Conservation (phyloP, 352 stramenopile genomes). For the Phytophthora pseudosyringae region DNA sequence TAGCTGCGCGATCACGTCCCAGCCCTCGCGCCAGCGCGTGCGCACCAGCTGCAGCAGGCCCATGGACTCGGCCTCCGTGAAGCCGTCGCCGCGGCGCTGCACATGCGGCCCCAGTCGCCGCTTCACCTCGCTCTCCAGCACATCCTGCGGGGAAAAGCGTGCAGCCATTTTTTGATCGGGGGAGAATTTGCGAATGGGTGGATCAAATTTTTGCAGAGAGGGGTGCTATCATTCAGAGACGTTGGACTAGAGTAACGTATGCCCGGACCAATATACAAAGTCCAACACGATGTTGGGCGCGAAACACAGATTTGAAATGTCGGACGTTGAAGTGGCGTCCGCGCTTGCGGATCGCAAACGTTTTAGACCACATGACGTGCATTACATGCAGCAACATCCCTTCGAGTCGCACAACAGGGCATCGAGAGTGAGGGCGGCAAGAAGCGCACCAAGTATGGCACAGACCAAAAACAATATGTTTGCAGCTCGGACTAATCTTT, state of each 20-base stretch:
- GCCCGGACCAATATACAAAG: conserved; percentile 15
- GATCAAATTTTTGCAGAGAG: conserved; percentile 30
- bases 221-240: conserved; percentile 16
- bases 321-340: conserved; percentile 9
- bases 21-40: conserved; percentile 41
- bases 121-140: conserved; percentile 34
- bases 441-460: too few relatives aligned
- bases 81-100: conserved; percentile 46
- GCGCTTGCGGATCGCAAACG: too few relatives aligned
- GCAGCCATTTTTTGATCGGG: conserved; percentile 33
- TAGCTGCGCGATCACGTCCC: conserved; percentile 44
- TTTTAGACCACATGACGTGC: too few relatives aligned
- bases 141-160: conserved; percentile 27
- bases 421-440: too few relatives aligned
- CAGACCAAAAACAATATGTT: too few relatives aligned
- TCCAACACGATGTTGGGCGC: conserved; percentile 8
- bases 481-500: too few relatives aligned
- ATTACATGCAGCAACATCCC: too few relatives aligned
- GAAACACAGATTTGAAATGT: conserved; percentile 26
- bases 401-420: too few relatives aligned
- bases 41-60: conserved; percentile 46
- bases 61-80: conserved; percentile 48
- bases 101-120: conserved; percentile 27
- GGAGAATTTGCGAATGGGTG: conserved; percentile 37
- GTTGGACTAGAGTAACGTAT: conserved; percentile 2